phyloP scores from a whole-genome alignment of 2,329 filamentous ascomycete species.

The Neophaeococcomyces aloes region DNA sequence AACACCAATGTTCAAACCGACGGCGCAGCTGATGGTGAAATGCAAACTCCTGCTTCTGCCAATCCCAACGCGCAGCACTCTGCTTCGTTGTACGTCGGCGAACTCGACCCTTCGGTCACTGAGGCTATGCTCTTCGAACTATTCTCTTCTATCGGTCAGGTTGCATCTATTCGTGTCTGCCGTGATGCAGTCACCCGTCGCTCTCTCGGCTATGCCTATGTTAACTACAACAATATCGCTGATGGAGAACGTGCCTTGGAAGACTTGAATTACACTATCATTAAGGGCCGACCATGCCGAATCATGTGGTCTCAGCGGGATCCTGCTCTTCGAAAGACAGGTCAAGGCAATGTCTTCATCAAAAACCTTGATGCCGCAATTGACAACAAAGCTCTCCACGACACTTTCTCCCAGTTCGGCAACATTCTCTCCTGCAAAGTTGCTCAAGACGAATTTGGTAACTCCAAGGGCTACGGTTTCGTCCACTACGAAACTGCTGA shows the following conservation, averaged over 20 bases:
- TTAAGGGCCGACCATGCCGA: conserved; percentile 97
- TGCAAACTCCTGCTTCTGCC: conserved; percentile 51
- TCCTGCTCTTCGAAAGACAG: conserved; percentile 96
- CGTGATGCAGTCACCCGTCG: conserved; percentile 97
- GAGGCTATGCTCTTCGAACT: conserved; percentile 99
- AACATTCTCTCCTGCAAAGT: conserved; percentile 99
- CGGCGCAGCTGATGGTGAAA: conserved; percentile 37
- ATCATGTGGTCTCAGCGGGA: conserved; percentile 99
- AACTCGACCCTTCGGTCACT: conserved; percentile 94
- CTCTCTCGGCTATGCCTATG: conserved; percentile 97
- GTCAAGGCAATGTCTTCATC: conserved; percentile 99
- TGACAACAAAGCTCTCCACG: conserved; percentile 99
- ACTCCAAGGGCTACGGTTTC: conserved; percentile 98
- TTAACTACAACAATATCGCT: conserved; percentile 97
- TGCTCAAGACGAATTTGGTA: conserved; percentile 89
- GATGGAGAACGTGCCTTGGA: conserved; percentile 98
- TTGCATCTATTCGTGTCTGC: conserved; percentile 98
- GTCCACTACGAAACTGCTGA: conserved; percentile 99
- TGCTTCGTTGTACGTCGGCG: conserved; percentile 95
- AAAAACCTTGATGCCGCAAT: conserved; percentile 99
- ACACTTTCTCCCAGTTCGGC: conserved; percentile 96
- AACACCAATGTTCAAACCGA: conserved; percentile 57
- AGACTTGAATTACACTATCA: conserved; percentile 98
- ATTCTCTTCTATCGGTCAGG: conserved; percentile 97
- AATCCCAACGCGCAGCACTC: conserved; percentile 77